Conservation (phyloP, 768 basidiomycete species). For the Baorangia bicolor region DNA sequence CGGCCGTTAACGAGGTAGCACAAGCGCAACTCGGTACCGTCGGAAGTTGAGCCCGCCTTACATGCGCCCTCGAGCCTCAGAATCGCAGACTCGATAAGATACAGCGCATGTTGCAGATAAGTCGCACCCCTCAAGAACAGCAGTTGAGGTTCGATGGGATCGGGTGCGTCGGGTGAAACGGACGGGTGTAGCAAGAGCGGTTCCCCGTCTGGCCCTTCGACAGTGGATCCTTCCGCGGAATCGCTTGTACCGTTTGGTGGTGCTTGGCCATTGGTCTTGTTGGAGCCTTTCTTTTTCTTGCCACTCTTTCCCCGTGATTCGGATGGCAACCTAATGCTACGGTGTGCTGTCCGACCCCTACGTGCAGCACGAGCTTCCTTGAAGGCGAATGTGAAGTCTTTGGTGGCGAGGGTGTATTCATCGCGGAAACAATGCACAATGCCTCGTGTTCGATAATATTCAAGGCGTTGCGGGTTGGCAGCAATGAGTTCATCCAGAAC, state of each 20-base stretch:
- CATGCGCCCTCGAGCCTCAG: constrained; percentile 68
- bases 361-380: constrained; percentile 73
- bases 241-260: constrained; percentile 66
- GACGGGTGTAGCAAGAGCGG: constrained; percentile 65
- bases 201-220: constrained; percentile 52
- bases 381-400: constrained; percentile 80
- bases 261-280: constrained; percentile 59
- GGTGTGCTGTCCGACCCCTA: constrained; percentile 59
- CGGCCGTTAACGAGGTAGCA: constrained; percentile 73
- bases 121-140: constrained; percentile 83
- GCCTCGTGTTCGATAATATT: constrained; percentile 87
- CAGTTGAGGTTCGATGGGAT: constrained; percentile 83
- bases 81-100: constrained; percentile 70
- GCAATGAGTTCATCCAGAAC: constrained; percentile 79
- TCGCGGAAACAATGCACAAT: constrained; percentile 89
- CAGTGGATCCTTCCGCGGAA: constrained; percentile 37
- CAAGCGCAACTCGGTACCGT: constrained; percentile 74
- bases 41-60: constrained; percentile 50
- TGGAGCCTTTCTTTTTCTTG: constrained; percentile 54
- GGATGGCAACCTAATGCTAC: constrained; percentile 38
- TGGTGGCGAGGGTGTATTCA: constrained; percentile 69
- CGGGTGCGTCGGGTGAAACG: constrained; percentile 72
- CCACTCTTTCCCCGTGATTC: constrained; percentile 43
- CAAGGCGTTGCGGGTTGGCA: constrained; percentile 69
- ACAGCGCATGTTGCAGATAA: constrained; percentile 76